Base-by-base conservation (phyloP, 2,329 filamentous ascomycete species). In the Penicillium sp. region DNA sequence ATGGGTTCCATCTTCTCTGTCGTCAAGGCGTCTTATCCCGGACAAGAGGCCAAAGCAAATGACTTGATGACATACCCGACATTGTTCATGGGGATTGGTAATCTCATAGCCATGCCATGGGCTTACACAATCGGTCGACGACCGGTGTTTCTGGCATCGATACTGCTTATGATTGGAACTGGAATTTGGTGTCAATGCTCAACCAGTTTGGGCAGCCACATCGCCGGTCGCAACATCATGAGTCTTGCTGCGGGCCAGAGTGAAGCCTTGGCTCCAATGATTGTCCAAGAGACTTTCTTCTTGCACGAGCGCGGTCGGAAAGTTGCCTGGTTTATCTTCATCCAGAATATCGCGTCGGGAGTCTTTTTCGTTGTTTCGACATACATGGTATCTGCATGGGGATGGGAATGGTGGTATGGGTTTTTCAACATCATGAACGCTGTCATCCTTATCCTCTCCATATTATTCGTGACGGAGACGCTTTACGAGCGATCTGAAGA, bases 1-100 rank as follows among this genome's bases (percentile, higher is more conserved):
- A 74, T 77, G 42, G 74, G 75, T 16, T 69, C 72, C 1, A 67
- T 77, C 14, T 62, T 76, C 6, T 40, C 56, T 4, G 39, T 39
- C 1, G 33, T 61, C 4, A 19, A 28, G 19, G 51, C 54, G 10
- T 52, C 28, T 19, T 60, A 61, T 19, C n/a, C n/a, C n/a, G n/a
- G 44, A 61, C 23, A 46, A 60, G n/a, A 54, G 16, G 16, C 34
- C 3, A 44, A 40, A n/a, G 71, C 71, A 26, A 69, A 67, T 29
- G 73, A 75, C 26, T 61, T 75, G 19, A 66, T 71, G 64, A 67
- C 65, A 5, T 67, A 63, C 19, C 66, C 66, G 19, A 65, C 62
- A 0, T 47, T 68, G 13, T 66, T 67, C 54, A 62, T 63, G 59
- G 61, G 61, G 14, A 26, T 63, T 36, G 61, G 61, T 13, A 63